Conservation (phyloP, 108 stramenopile genomes). For the Pseudonitzschia multistriata region DNA sequence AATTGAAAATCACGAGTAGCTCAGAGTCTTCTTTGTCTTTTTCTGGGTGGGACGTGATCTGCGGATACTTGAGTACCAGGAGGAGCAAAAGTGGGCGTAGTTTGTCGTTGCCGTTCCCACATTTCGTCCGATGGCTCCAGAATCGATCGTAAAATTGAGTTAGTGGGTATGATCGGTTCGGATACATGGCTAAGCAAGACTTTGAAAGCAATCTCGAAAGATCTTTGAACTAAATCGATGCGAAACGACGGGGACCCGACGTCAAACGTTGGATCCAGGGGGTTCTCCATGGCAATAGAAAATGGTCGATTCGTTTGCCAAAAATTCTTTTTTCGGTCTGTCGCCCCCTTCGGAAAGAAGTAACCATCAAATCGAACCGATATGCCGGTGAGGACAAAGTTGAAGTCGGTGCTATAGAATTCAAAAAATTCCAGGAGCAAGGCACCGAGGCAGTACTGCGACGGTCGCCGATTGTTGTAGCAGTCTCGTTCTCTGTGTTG, state of each 20-base stretch:
- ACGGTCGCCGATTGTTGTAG: constrained; percentile 28
- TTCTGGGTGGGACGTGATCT: neutral
- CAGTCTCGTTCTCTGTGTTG: constrained; percentile 75
- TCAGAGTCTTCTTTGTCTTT: neutral
- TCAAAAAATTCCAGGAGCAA: constrained; percentile 91
- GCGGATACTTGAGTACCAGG: too few relatives aligned
- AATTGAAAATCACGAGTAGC: neutral
- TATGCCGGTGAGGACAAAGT: constrained; percentile 85
- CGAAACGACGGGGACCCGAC: constrained; percentile 79
- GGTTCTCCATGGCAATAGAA: constrained; percentile 85
- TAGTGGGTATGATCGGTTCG: constrained; percentile 49
- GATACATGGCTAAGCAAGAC: constrained; percentile 63
- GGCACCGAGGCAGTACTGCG: constrained; percentile 68
- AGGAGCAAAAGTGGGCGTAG: neutral
- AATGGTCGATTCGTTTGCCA: constrained; percentile 60
- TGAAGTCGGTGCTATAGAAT: constrained; percentile 88
- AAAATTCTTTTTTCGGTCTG: constrained; percentile 50
- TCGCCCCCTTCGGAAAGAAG: constrained; percentile 84
- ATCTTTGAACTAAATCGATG: constrained; percentile 67
- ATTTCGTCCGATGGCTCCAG: constrained; percentile 76
- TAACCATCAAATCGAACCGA: constrained; percentile 81
- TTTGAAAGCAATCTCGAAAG: constrained; percentile 83
- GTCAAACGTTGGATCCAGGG: constrained; percentile 77
- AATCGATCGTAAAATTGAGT: constrained; percentile 71
- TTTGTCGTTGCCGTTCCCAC: constrained; percentile 27